Percentiles rank a stretch among this genome's conserved stretches.
phyloP scores from a whole-genome alignment of 257 asterid species.

The Penstemon barbatus region DNA sequence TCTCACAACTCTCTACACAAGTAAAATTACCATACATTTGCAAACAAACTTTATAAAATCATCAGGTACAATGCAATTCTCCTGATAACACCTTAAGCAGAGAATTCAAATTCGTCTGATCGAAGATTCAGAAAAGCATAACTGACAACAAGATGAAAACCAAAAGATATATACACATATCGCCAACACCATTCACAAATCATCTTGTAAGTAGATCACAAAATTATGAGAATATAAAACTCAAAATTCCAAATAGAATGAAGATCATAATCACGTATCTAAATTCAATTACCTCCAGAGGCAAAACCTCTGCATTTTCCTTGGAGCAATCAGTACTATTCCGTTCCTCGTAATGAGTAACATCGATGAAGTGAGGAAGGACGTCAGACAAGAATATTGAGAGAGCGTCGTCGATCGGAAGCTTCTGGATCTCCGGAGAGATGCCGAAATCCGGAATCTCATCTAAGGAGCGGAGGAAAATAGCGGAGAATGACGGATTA shows the following conservation, averaged over 20 bases:
- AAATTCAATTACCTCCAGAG: slow-evolving; percentile 28
- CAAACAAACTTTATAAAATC: slow-evolving; percentile 13
- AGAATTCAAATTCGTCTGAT: too few relatives aligned
- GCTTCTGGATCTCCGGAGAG: slow-evolving; percentile 44
- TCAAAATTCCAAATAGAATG: not conserved
- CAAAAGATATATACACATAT: too few relatives aligned
- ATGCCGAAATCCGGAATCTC: slow-evolving; percentile 40
- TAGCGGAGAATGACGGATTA: slow-evolving; percentile 26
- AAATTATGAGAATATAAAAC: not conserved
- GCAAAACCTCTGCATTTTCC: slow-evolving; percentile 27
- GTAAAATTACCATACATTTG: slow-evolving; percentile 28
- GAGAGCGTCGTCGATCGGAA: slow-evolving; percentile 69
- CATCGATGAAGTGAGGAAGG: slow-evolving; percentile 56
- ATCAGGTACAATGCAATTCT: not conserved
- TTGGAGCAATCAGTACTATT: slow-evolving; percentile 18
- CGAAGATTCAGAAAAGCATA: too few relatives aligned
- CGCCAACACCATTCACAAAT: not conserved
- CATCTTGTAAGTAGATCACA: not conserved
- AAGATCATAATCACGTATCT: not conserved
- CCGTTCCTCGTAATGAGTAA: slow-evolving; percentile 29
- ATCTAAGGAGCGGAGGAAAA: slow-evolving; percentile 39
- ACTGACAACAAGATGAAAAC: too few relatives aligned
- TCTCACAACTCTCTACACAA: slow-evolving; percentile 5
- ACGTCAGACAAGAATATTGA: slow-evolving; percentile 67
- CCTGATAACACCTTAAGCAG: slow-evolving; percentile 9